Percentiles rank a stretch among this genome's conserved stretches.
phyloP scores from a whole-genome alignment of 2,329 filamentous ascomycete species.

The Diaporthe sp. region DNA sequence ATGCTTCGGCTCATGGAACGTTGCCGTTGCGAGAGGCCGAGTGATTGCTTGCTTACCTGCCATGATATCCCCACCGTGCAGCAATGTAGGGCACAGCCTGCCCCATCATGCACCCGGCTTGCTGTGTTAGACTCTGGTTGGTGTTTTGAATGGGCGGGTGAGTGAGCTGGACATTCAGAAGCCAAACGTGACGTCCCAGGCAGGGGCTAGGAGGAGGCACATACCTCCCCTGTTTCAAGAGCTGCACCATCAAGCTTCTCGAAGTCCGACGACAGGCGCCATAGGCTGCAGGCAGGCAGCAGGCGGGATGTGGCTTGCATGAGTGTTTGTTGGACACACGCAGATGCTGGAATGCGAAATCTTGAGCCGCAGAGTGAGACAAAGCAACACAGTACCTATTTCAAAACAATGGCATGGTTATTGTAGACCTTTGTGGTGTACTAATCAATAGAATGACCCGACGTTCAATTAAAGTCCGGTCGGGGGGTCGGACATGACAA shows the following conservation, averaged over 20 bases:
- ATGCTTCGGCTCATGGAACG: conserved; percentile 23
- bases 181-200: background rate
- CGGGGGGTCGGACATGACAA: background rate
- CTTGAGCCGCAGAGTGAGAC: conserved; percentile 1
- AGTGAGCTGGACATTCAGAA: background rate
- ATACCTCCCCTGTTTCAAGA: conserved; percentile 24
- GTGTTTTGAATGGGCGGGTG: background rate
- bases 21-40: conserved; percentile 30
- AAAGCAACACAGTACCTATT: background rate
- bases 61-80: background rate
- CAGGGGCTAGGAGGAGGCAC: conserved; percentile 11
- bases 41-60: background rate
- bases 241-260: conserved; percentile 23
- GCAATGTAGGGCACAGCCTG: conserved; percentile 9
- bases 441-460: background rate
- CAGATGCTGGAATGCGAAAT: background rate
- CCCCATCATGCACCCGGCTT: background rate
- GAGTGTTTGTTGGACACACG: background rate
- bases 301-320: conserved; percentile 1
- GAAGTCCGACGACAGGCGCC: background rate
- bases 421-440: background rate
- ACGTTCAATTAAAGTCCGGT: conserved; percentile 28
- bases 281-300: background rate
- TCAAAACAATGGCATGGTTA: background rate
- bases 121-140: background rate